phyloP scores from a whole-genome alignment of 805 yeast genomes.

The Metahyphopichia silvanorum region DNA sequence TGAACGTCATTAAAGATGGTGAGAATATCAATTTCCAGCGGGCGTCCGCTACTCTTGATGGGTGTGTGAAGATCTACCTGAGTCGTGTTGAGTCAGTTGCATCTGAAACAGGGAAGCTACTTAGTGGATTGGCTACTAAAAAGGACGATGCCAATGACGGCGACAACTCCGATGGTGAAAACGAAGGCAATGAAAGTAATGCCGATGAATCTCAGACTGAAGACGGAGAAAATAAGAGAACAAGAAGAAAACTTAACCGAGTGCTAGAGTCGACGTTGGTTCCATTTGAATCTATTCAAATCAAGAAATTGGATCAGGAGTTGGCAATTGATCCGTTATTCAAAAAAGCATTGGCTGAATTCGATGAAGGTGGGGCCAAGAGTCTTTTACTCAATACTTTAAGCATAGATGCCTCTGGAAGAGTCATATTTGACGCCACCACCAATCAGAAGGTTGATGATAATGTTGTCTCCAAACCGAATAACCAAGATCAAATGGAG shows the following conservation, averaged over 20 bases:
- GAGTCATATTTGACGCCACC: conserved; percentile 67
- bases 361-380: conserved; percentile 82
- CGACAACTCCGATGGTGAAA: conserved; percentile 20
- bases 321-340: conserved; percentile 70
- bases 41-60: conserved; percentile 89
- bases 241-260: conserved; percentile 26
- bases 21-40: conserved; percentile 74
- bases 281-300: conserved; percentile 46
- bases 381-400: conserved; percentile 63
- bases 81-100: conserved; percentile 91
- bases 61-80: conserved; percentile 89
- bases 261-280: conserved; percentile 47
- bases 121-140: conserved; percentile 67
- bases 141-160: conserved; percentile 18
- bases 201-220: conserved; percentile 15
- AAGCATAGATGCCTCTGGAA: conserved; percentile 47
- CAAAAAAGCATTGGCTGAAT: conserved; percentile 70
- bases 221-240: conserved; percentile 14
- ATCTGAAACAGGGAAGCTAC: conserved; percentile 79
- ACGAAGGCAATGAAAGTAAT: conserved; percentile 19
- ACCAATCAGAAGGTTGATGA: conserved; percentile 20
- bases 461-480: conserved; percentile 3
- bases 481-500: neutral
- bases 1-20: conserved; percentile 45
- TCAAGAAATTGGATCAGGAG: conserved; percentile 62